Conservation (phyloP, 192 early-diverging fungal species). For the Backusella luteola region DNA sequence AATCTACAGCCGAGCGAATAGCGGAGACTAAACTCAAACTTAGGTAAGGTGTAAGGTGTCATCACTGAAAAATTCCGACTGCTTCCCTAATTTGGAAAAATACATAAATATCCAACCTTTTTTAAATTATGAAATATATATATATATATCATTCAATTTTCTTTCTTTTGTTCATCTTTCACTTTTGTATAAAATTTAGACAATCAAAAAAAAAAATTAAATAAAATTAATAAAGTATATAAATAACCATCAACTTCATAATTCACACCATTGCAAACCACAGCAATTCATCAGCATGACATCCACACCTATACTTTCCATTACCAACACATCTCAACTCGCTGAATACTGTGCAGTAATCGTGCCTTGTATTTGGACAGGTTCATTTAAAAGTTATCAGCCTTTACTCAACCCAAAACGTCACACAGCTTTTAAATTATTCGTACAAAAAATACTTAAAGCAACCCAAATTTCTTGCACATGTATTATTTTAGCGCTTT, state of each 20-base stretch:
- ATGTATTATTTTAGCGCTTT: slow-evolving; percentile 60
- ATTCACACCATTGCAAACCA: neutral
- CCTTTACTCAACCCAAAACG: slow-evolving; percentile 4
- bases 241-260: neutral
- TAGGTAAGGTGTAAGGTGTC: neutral
- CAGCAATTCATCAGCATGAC: neutral
- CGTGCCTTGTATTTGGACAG: slow-evolving; percentile 39
- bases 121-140: slow-evolving; percentile 1
- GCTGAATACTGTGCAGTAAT: slow-evolving; percentile 35
- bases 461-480: slow-evolving; percentile 62
- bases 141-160: neutral
- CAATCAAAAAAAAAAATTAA: neutral
- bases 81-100: neutral
- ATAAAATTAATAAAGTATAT: neutral
- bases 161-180: slow-evolving; percentile 1
- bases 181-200: neutral
- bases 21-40: slow-evolving; percentile 12
- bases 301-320: slow-evolving; percentile 4
- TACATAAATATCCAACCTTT: neutral
- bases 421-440: slow-evolving; percentile 41
- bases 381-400: slow-evolving; percentile 8
- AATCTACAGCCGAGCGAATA: neutral
- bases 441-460: slow-evolving; percentile 51
- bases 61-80: neutral
- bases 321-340: slow-evolving; percentile 27